Evolutionary conservation across 257 asterid genomes (phyloP).

Genomic region (Sherardia arvensis): DNA sequence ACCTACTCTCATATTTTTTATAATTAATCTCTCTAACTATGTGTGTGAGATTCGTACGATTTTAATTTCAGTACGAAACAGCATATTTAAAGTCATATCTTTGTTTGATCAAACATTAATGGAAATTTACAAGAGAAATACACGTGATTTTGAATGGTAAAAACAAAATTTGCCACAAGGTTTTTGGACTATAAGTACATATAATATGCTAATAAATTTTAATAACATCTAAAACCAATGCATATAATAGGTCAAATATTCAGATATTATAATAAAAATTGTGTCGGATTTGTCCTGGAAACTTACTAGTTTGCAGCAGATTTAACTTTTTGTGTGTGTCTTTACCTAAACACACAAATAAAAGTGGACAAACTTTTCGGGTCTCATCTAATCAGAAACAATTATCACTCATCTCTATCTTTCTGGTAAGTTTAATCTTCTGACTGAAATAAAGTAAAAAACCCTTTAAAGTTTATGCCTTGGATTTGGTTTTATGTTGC

Average conservation of each 20-base stretch:
- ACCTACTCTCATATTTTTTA: too few species aligned
- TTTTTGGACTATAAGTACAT: constrained; percentile 30
- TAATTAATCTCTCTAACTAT: too few species aligned
- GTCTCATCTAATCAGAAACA: constrained; percentile 1
- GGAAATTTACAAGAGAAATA: background rate
- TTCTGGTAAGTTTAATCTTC: constrained; percentile 6
- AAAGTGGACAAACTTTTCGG: background rate
- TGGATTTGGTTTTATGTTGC: constrained; percentile 45
- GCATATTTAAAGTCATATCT: background rate
- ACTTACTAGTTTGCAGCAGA: background rate
- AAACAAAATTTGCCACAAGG: constrained; percentile 25
- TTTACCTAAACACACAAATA: constrained; percentile 10
- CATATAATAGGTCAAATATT: background rate
- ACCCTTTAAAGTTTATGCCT: constrained; percentile 40
- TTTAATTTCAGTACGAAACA: background rate
- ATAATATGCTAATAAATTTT: background rate
- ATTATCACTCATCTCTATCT: background rate
- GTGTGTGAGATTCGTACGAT: background rate
- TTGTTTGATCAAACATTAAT: background rate
- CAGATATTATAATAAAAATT: background rate
- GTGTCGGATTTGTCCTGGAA: constrained; percentile 26
- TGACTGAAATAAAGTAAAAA: constrained; percentile 31
- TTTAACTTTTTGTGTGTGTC: constrained; percentile 11
- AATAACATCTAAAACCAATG: constrained; percentile 18
- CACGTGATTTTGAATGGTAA: constrained; percentile 36